Base-by-base conservation (phyloP, 1,139 yeast species). In the Nakaseomyces nivariensis region DNA sequence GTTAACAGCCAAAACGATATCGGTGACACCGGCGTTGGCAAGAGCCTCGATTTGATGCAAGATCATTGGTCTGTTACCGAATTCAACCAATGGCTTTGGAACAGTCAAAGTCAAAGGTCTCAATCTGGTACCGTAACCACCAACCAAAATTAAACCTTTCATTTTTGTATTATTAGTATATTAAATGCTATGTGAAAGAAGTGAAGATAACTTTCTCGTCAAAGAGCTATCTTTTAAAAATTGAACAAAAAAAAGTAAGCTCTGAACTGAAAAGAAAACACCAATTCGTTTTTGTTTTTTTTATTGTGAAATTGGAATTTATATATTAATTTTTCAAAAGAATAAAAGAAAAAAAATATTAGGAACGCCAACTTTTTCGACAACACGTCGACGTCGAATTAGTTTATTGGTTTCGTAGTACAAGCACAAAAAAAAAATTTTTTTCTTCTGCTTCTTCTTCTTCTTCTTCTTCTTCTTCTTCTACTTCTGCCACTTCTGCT, bases 101-200 rank as follows among this genome's bases (percentile, higher is more conserved):
- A 86, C 79, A 52, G 98, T 90, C 66, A 94, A 78, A 55, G 99
- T 94, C 66, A 92, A 79, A 57, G 99, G 99, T 81, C 99, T 90
- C 77, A 92, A 85, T 77, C 99, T 94, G 67, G 99, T 92, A 78
- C 99, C 99, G 77, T 89, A 92, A 72, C 98, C 98, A 69, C 98
- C 98, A 65, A 92, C 98, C 71, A 92, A 85, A 78, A 92, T 92
- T 72, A 92, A 82, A 69, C 97, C 98, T 78, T 92, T 92, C 98
- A 92, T 92, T 64, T 41, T 41, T 27, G 54, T 48, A 49, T 36
- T 27, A 22, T 43, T 17, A 17, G 6, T 36, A 17, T n/a, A 34
- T 44, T 42, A 34, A 17, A 17, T 29, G 31, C 9, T 47, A 7
- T 48, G 42, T 38, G 38, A 9, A 36, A 36, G 38, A 36, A 13